Percentiles rank a stretch among this genome's conserved stretches.
Evolutionary conservation across 345 rosid genomes (phyloP).

Genomic region (Iberis pinnata): DNA sequence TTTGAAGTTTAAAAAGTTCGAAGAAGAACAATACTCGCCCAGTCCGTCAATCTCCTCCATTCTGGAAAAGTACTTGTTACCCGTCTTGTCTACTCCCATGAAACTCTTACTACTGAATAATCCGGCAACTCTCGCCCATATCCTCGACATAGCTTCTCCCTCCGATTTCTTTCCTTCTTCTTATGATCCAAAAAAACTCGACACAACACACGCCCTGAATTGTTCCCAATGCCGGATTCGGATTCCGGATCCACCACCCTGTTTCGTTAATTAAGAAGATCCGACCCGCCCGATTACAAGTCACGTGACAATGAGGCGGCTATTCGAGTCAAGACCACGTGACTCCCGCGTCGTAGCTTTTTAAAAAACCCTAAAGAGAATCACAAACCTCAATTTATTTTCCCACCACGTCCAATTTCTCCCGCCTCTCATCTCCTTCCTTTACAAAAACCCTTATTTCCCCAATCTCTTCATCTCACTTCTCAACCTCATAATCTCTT

Average conservation of each 20-base stretch:
- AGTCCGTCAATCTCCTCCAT: slow-evolving; percentile 75
- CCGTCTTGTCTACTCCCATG: slow-evolving; percentile 55
- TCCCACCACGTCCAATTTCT: slow-evolving; percentile 30
- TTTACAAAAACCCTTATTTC: slow-evolving; percentile 12
- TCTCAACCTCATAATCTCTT: neutral
- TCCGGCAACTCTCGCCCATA: slow-evolving; percentile 58
- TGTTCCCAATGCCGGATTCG: neutral
- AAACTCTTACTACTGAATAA: slow-evolving; percentile 43
- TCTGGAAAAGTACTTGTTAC: slow-evolving; percentile 75
- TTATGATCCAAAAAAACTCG: neutral
- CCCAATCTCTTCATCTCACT: neutral
- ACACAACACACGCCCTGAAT: neutral
- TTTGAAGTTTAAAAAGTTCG: slow-evolving; percentile 7
- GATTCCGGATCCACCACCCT: neutral
- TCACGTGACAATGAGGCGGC: slow-evolving; percentile 7
- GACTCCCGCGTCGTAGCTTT: slow-evolving; percentile 9
- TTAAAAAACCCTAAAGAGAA: slow-evolving; percentile 23
- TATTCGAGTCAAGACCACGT: neutral
- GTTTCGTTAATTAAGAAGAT: neutral
- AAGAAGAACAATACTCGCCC: slow-evolving; percentile 43
- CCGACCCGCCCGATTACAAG: neutral
- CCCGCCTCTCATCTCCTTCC: slow-evolving; percentile 37
- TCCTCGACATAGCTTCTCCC: slow-evolving; percentile 49
- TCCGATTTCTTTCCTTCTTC: slow-evolving; percentile 13
- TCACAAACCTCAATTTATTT: neutral